Conservation (phyloP, 2,329 filamentous ascomycete species). For the Botrytis byssoidea region DNA sequence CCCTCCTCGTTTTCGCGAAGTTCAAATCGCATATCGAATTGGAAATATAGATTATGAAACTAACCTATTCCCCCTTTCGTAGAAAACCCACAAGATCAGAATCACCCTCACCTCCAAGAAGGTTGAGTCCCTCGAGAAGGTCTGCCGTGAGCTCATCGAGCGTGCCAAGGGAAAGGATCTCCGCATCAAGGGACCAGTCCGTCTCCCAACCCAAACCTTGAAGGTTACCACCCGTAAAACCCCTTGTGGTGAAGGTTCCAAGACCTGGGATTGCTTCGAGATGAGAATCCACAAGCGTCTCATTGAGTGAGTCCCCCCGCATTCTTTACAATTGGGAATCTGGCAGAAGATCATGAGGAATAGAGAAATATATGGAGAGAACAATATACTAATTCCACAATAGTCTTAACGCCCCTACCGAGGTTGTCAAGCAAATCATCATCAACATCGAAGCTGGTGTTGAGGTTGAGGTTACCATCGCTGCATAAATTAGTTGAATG, state of each 20-base stretch:
- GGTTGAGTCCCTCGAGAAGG: conserved; percentile 94
- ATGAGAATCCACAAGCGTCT: conserved; percentile 99
- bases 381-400: conserved; percentile 27
- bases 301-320: conserved; percentile 68
- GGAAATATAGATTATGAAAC: conserved; percentile 6
- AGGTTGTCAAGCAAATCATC: conserved; percentile 96
- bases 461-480: conserved; percentile 91
- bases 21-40: background rate
- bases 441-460: conserved; percentile 94
- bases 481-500: conserved; percentile 57
- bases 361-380: background rate
- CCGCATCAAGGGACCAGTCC: conserved; percentile 96
- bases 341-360: background rate
- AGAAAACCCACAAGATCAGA: conserved; percentile 97
- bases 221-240: conserved; percentile 84
- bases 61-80: background rate
- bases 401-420: conserved; percentile 91
- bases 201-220: conserved; percentile 94
- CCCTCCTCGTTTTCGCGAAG: background rate
- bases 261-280: conserved; percentile 99
- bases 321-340: conserved; percentile 1
- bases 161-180: conserved; percentile 98
- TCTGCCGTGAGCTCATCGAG: conserved; percentile 97
- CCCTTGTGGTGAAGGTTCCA: conserved; percentile 98
- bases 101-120: conserved; percentile 97